These are phyloP conservation scores for Thozetella sp. DNA, from an alignment of 495 filamentous ascomycete genomes.

Conservation along the genomic window DNA sequence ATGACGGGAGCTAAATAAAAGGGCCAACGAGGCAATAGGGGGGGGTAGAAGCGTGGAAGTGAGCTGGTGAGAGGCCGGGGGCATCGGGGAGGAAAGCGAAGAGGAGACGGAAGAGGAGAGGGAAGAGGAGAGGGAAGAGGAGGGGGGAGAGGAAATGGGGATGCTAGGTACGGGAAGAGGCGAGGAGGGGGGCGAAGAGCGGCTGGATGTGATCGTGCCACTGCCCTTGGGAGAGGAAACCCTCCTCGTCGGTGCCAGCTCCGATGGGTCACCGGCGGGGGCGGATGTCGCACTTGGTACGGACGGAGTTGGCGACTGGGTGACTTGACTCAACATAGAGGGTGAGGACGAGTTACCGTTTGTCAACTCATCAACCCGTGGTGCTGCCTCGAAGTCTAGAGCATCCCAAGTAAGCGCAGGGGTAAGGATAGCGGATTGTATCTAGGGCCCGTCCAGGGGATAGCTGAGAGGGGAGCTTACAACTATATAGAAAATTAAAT, in stretches of 20 bases:
- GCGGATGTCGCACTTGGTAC: no score
- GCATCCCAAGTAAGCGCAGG: not conserved
- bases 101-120: not conserved
- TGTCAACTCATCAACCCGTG: no score
- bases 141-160: not conserved
- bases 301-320: no score
- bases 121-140: not conserved
- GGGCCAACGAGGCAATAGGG: not conserved
- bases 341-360: no score
- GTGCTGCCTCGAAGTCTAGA: no score
- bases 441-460: no score
- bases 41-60: not conserved
- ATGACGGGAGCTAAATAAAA: no score
- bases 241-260: no score
- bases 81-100: not conserved
- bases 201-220: not conserved
- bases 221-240: no score
- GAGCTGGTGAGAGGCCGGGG: not conserved
- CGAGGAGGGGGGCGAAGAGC: not conserved
- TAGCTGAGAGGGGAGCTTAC: not conserved
- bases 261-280: no score
- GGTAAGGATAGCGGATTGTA: not conserved
- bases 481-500: not conserved
- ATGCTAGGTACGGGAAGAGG: not conserved
- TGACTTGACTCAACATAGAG: no score